Evolutionary conservation across 257 asterid species (phyloP), one percentile per base, ranked within the genome.

Genomic region (Capsicum pubescens): DNA sequence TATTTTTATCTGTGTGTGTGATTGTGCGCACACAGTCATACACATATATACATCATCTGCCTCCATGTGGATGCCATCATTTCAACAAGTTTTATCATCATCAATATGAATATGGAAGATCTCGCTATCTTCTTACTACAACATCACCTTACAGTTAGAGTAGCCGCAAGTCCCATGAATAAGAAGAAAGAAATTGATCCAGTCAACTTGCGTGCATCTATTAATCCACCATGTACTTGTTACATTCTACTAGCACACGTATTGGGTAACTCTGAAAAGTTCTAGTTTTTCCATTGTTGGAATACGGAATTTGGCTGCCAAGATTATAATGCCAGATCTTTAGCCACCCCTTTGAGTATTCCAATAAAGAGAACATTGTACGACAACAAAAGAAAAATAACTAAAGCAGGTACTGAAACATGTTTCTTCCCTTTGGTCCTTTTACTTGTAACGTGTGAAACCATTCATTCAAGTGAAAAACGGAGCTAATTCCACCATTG

Each of bases 161-260:
- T 50, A 26, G 81, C 64, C 63, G 39, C 81, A 52, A 26, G 35
- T 76, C 17, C 64, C 63, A 76, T 15, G 60, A 52, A 3, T 26
- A 54, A 55, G 26, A 76, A 76, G 8, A 52, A 52, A 8, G 46
- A 21, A 48, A 52, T 76, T 2, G 48, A 50, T 63, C 63, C 7
- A 21, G 58, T 13, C 63, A 74, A 74, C 80, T 74, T 50, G 80
- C 4, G n/a, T 4, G 58, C 26, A 52, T 26, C 61, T 52, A 76
- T 46, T 76, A 76, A 76, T 14, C 81, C 61, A 72, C 15, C 80
- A 76, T 76, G 19, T 76, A 52, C 59, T 50, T 76, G 81, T 16
- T 50, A 76, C 61, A 76, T 76, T 54, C 63, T 52, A 52, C 12
- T 12, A 70, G 79, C 3, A 59, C 32, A 39, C 2, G 44, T 39